These are phyloP conservation scores for Lecanoromycetidae sp. DNA, from an alignment of 2,329 filamentous ascomycete species.

Conservation along the genomic window DNA sequence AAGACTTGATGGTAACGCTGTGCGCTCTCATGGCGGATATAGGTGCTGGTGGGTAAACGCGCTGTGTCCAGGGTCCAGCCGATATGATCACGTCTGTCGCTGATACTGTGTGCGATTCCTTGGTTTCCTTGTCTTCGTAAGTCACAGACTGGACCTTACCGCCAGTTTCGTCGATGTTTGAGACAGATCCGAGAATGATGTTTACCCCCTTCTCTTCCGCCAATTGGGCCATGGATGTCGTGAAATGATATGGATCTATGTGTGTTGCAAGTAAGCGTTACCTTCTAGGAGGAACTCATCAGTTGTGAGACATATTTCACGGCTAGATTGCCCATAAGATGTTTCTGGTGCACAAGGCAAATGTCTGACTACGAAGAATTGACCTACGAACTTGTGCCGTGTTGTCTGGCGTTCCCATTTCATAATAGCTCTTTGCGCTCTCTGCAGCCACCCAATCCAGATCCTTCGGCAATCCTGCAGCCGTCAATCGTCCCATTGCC, in stretches of 20 bases:
- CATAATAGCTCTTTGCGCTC: conserved; percentile 57
- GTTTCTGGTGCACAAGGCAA: no score
- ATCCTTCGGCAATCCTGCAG: conserved; percentile 57
- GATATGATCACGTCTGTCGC: conserved; percentile 50
- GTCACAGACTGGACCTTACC: conserved; percentile 50
- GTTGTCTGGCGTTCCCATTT: conserved; percentile 68
- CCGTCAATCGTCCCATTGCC: conserved; percentile 39
- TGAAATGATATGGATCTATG: conserved; percentile 87
- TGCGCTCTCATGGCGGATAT: conserved; percentile 51
- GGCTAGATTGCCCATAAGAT: no score
- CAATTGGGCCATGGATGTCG: conserved; percentile 66
- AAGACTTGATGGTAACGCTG: conserved; percentile 48
- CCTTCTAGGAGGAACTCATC: no score
- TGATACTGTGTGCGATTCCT: conserved; percentile 37
- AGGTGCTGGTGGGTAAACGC: conserved; percentile 42
- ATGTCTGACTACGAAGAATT: no score
- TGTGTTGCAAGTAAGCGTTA: no score
- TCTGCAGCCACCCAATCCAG: conserved; percentile 72
- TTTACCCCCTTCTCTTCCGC: conserved; percentile 58
- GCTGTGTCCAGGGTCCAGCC: conserved; percentile 50
- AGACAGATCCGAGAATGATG: conserved; percentile 58
- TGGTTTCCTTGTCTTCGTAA: conserved; percentile 43
- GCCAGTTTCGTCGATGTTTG: conserved; percentile 46
- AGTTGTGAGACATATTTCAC: no score
- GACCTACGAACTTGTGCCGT: conserved; percentile 94